These are phyloP conservation scores for Tripterygium wilfordii DNA, from an alignment of 177 flowering plant species.

Conservation along the genomic window DNA sequence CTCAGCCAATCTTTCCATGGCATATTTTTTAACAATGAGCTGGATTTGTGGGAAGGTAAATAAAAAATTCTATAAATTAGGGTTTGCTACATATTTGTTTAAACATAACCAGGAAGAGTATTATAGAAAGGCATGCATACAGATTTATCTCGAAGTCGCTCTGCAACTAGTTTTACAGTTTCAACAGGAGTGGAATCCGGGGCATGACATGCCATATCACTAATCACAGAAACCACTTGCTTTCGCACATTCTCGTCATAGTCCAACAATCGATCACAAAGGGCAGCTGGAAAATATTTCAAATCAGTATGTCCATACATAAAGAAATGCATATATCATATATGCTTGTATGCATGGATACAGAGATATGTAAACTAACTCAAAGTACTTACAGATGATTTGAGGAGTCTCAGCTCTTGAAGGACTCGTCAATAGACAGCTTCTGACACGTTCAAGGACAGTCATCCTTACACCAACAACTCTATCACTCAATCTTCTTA, in stretches of 20 bases:
- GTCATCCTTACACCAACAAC: slow-evolving; percentile 71
- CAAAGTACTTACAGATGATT: slow-evolving; percentile 51
- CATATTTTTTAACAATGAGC: slow-evolving; percentile 77
- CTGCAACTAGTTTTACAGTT: slow-evolving; percentile 69
- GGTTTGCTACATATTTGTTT: background rate
- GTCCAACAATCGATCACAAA: slow-evolving; percentile 86
- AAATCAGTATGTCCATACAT: background rate
- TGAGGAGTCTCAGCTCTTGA: slow-evolving; percentile 70
- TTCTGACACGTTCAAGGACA: slow-evolving; percentile 66
- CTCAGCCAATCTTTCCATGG: slow-evolving; percentile 92
- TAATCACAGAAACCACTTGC: slow-evolving; percentile 80
- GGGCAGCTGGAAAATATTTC: slow-evolving; percentile 57
- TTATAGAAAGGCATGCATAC: slow-evolving; percentile 28
- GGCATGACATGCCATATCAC: slow-evolving; percentile 62
- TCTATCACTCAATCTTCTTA: slow-evolving; percentile 91
- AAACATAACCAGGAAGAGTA: background rate
- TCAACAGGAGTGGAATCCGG: slow-evolving; percentile 59
- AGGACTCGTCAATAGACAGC: slow-evolving; percentile 70
- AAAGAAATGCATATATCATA: slow-evolving; percentile 8
- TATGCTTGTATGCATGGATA: no score
- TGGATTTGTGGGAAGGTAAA: slow-evolving; percentile 25
- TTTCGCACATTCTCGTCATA: slow-evolving; percentile 90
- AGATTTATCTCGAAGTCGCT: slow-evolving; percentile 96
- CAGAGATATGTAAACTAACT: slow-evolving; percentile 2
- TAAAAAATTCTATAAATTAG: background rate